Evolutionary conservation across 2,329 filamentous ascomycete genomes (phyloP).

Genomic region (Chalaropsis thielavioides): DNA sequence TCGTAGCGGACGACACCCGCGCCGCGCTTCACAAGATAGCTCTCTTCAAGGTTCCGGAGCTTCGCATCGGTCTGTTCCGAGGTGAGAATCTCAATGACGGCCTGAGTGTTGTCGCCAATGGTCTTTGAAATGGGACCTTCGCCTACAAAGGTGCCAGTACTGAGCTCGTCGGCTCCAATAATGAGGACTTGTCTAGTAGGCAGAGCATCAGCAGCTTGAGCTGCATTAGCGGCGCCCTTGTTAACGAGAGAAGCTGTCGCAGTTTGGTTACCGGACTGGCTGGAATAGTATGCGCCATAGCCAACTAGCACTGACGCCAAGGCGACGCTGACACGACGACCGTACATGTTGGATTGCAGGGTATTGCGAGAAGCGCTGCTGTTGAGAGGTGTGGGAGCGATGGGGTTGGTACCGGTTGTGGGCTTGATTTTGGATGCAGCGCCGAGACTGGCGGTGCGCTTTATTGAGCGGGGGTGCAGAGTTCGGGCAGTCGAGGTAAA

Average conservation of each 20-base stretch:
- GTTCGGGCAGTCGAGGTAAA: neutral
- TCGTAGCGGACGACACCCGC: slow-evolving; percentile 90
- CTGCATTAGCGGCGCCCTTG: slow-evolving; percentile 19
- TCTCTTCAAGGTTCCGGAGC: slow-evolving; percentile 78
- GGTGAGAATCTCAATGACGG: slow-evolving; percentile 89
- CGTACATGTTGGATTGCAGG: slow-evolving; percentile 59
- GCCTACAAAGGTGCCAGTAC: slow-evolving; percentile 71
- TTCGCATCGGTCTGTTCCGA: slow-evolving; percentile 87
- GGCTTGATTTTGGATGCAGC: slow-evolving; percentile 12
- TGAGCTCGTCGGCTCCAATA: slow-evolving; percentile 79
- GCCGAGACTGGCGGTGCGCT: slow-evolving; percentile 18
- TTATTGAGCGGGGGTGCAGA: slow-evolving; percentile 14
- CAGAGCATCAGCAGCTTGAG: slow-evolving; percentile 25
- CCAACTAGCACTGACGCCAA: slow-evolving; percentile 55
- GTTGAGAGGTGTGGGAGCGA: slow-evolving; percentile 23
- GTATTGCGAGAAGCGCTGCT: slow-evolving; percentile 29
- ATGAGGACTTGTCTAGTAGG: slow-evolving; percentile 59
- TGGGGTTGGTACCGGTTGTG: slow-evolving; percentile 16
- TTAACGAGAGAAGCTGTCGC: slow-evolving; percentile 17
- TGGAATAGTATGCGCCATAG: slow-evolving; percentile 60
- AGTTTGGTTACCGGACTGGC: slow-evolving; percentile 26
- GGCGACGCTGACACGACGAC: slow-evolving; percentile 52
- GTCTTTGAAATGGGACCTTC: slow-evolving; percentile 80
- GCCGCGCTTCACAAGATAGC: slow-evolving; percentile 76
- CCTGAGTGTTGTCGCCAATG: slow-evolving; percentile 68